A percentile compares a stretch with the other conserved stretches of the same genome.
These are phyloP conservation scores for Colletotrichum endophyticum DNA, from an alignment of 2,329 filamentous ascomycete species.

Conservation along the genomic window DNA sequence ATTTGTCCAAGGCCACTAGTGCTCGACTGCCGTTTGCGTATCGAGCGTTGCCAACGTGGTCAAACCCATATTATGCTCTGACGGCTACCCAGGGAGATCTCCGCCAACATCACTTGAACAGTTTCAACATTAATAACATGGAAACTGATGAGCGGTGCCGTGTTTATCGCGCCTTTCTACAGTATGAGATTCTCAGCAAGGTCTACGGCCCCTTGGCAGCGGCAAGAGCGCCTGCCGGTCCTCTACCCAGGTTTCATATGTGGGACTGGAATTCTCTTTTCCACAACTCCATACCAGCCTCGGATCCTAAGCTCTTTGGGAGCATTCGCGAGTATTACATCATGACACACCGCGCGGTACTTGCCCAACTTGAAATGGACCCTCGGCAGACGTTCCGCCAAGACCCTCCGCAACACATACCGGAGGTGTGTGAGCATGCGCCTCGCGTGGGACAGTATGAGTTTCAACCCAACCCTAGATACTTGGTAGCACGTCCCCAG, in stretches of 20 bases:
- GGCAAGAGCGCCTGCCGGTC: background rate
- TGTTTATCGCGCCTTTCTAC: background rate
- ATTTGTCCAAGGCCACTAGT: background rate
- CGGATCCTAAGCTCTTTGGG: background rate
- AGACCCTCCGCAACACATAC: background rate
- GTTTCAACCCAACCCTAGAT: background rate
- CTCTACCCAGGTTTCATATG: background rate
- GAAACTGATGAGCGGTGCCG: background rate
- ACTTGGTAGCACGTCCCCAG: background rate
- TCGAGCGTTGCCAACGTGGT: background rate
- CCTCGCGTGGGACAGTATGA: background rate
- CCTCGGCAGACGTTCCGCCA: background rate
- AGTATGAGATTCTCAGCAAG: background rate
- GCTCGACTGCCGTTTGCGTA: background rate
- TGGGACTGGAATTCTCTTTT: background rate
- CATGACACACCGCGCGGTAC: background rate
- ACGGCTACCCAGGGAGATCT: fast-evolving
- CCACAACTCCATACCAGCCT: background rate
- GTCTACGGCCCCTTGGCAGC: background rate
- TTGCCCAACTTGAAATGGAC: background rate
- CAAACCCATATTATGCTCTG: background rate
- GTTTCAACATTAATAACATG: background rate
- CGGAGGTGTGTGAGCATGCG: background rate
- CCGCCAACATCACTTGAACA: background rate
- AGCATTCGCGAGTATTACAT: background rate